Evolutionary conservation across 2,329 filamentous ascomycete species (phyloP), one percentile per base, ranked within the genome.

Genomic region (Cytospora piceae): DNA sequence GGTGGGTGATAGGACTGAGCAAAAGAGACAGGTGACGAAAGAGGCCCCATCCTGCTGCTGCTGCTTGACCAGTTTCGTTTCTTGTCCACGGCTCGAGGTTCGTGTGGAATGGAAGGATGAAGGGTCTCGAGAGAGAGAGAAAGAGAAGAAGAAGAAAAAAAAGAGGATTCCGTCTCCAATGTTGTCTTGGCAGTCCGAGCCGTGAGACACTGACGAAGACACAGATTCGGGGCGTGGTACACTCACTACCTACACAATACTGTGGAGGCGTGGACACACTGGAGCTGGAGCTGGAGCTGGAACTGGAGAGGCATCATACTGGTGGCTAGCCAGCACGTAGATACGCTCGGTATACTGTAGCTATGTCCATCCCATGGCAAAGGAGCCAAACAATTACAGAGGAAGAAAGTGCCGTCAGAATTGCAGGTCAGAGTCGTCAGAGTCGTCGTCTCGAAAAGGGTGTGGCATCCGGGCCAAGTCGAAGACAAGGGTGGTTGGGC

Each of bases 401-500:
- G 46, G 42, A 4, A 17, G 34, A 39, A 22, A 61, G 27, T 17
- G 52, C 29, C 51, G 51, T 54, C 60, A 63, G 54, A 29, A 17
- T 29, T 54, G 51, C 15, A 31, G 27, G 22, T 42, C 29, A 22
- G 42, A 29, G 49, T 27, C 27, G 42, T 24, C 27, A 29, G 58
- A 53, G 57, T 46, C 42, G 65, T 67, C 49, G 61, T 52, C n/a
- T 34, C 14, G 17, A 46, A 61, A 49, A 49, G 64, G 65, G 65
- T 67, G 65, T 67, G 65, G 65, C 55, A 66, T 37, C 57, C 53
- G 51, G 46, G 17, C 39, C 32, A 51, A 22, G 57, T 58, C 42
- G 61, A 55, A 22, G 52, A 60, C 65, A 67, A 66, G 64, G 65
- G 65, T 39, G 22, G 51, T 56, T 67, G 58, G 65, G 62, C 46